phyloP scores from a whole-genome alignment of 2,329 filamentous ascomycete species.

The Exophiala aquamarina region DNA sequence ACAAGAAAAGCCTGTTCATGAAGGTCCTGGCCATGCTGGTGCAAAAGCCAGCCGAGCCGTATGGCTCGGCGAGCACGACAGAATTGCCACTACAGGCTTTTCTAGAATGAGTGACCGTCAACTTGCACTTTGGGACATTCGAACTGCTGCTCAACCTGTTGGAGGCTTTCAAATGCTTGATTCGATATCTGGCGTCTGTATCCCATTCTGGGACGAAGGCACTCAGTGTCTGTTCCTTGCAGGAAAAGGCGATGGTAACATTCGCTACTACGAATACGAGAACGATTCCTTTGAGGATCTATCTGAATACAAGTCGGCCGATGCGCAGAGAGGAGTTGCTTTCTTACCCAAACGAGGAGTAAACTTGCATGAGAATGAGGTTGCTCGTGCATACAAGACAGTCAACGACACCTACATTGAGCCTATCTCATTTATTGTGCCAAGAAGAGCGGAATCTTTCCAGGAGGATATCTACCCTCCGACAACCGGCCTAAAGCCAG shows the following conservation, averaged over 20 bases:
- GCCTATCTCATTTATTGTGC: constrained; percentile 96
- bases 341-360: constrained; percentile 94
- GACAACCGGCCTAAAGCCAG: constrained; percentile 74
- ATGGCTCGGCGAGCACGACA: constrained; percentile 96
- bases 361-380: constrained; percentile 94
- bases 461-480: constrained; percentile 97
- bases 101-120: constrained; percentile 98
- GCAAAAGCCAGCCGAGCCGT: constrained; percentile 97
- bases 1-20: constrained; percentile 83
- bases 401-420: constrained; percentile 93
- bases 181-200: constrained; percentile 95
- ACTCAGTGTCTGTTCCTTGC: constrained; percentile 94
- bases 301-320: constrained; percentile 94
- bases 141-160: constrained; percentile 74
- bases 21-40: constrained; percentile 80
- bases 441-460: constrained; percentile 88
- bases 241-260: constrained; percentile 98
- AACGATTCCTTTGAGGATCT: constrained; percentile 99
- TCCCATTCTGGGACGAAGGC: constrained; percentile 99
- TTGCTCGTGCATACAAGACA: constrained; percentile 95
- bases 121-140: constrained; percentile 91
- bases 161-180: constrained; percentile 89
- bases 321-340: constrained; percentile 90
- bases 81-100: constrained; percentile 94
- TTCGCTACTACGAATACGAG: constrained; percentile 97